phyloP scores from a whole-genome alignment of 257 asterid species.

The Thymus mandschuricus region DNA sequence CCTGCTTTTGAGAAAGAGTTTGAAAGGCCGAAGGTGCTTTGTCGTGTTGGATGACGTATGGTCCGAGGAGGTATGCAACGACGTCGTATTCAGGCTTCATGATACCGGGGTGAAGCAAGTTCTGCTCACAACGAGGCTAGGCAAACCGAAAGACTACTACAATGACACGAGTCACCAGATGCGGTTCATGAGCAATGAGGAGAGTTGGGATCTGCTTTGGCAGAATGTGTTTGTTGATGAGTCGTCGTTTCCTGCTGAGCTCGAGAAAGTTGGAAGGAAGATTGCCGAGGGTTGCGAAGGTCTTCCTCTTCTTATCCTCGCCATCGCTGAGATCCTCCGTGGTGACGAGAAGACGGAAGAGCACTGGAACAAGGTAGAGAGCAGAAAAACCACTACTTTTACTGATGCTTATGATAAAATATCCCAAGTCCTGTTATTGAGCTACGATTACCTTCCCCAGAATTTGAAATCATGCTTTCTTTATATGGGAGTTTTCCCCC shows the following conservation, averaged over 20 bases:
- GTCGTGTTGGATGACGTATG: not conserved
- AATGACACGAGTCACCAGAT: not conserved
- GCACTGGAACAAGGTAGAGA: not conserved
- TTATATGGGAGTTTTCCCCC: too few species aligned
- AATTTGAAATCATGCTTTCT: not conserved
- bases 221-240: too few species aligned
- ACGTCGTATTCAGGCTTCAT: not conserved
- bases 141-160: not conserved
- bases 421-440: not conserved
- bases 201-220: too few species aligned
- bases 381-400: not conserved
- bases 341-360: not conserved
- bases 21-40: not conserved
- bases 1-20: not conserved
- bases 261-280: too few species aligned
- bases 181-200: not conserved
- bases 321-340: not conserved
- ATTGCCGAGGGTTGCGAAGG: not conserved
- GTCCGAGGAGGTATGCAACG: not conserved
- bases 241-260: too few species aligned
- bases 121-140: not conserved
- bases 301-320: constrained; percentile 4
- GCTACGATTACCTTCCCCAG: not conserved
- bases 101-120: not conserved
- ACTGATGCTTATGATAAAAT: not conserved